Base-by-base conservation (phyloP, 2,329 filamentous ascomycete genomes). In the Colletotrichum siamense region DNA sequence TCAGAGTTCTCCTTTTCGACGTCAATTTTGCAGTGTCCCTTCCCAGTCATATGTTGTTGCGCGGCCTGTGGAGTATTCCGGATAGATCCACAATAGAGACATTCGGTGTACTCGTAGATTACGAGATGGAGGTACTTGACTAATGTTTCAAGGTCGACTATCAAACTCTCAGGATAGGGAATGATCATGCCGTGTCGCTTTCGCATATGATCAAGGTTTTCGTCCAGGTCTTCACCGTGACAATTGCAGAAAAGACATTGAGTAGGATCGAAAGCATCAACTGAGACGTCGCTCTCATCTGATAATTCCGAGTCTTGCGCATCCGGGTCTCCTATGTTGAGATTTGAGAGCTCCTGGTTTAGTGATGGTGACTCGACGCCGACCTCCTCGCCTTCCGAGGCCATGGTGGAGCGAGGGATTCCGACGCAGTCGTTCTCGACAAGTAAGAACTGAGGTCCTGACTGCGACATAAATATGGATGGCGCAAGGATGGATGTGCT, bases 1-100 rank as follows among this genome's bases (percentile, higher is more conserved):
- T 36, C 59, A 7, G 59, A 34, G 28, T 15, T 22, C 16, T 63
- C 59, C 8, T 22, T 63, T 15, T 63, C n/a, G 1, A 36, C 28
- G 2, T 63, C 59, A 3, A 63, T 16, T 22, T 34, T 63, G 30
- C 59, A 63, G 59, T 90, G 88, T 0, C 87, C 86, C 72, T 88
- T 89, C 8, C 81, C 84, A 0, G 81, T 79, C 88, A 90, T 91
- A 71, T 90, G 90, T 44, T 89, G 87, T 77, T 89, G 88, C 0
- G 87, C 86, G 0, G 85, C 89, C 67, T 88, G 83, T 0, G 83
- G 81, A 0, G 86, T 88, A 34, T 63, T 63, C 30, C 30, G 59
- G 59, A 63, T 36, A 9, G 59, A 63, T 1, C 30, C 59, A 34
- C 67, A 69, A 16, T 49, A 69, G 55, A 49, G 55, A 62, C 67